Percentiles rank a stretch among this genome's conserved stretches.
These are phyloP conservation scores for Mycosphaerella sp. DNA, from an alignment of 2,329 filamentous ascomycete genomes.

Conservation along the genomic window DNA sequence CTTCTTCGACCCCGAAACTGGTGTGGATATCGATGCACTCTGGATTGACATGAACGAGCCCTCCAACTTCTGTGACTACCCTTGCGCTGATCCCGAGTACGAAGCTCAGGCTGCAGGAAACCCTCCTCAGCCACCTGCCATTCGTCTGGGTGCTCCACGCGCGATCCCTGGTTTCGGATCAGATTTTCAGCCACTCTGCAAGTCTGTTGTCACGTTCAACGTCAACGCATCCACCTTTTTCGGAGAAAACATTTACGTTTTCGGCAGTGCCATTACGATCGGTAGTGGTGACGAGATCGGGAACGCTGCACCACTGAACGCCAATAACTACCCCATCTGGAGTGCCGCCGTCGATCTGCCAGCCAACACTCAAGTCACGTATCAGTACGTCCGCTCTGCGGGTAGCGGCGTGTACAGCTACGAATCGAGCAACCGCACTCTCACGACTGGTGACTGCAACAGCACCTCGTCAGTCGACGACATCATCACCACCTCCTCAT, in stretches of 20 bases:
- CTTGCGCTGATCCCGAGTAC: conserved; percentile 34
- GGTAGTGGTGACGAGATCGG: conserved; percentile 24
- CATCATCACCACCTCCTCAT: conserved; percentile 30
- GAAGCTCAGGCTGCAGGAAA: conserved; percentile 39
- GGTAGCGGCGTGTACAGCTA: conserved; percentile 31
- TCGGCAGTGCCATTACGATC: conserved; percentile 31
- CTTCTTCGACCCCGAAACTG: conserved; percentile 59
- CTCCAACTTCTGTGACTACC: conserved; percentile 48
- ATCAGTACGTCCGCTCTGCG: conserved; percentile 31
- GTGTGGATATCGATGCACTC: conserved; percentile 68
- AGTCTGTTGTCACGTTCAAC: conserved; percentile 31
- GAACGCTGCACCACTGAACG: conserved; percentile 27
- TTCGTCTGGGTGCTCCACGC: conserved; percentile 55
- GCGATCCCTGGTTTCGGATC: conserved; percentile 62
- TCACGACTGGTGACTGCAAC: conserved; percentile 30
- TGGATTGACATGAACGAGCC: conserved; percentile 64
- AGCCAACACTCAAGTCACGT: conserved; percentile 28
- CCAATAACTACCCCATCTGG: conserved; percentile 34
- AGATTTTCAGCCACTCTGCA: conserved; percentile 55
- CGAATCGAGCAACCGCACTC: conserved; percentile 29
- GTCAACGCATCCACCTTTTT: conserved; percentile 32
- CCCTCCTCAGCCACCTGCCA: conserved; percentile 57
- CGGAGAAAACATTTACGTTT: conserved; percentile 34
- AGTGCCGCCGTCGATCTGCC: conserved; percentile 31
- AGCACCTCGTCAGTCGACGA: conserved; percentile 23